Percentiles rank a stretch among this genome's conserved stretches.
These are phyloP conservation scores for Globisporangium ultimum DNA, from an alignment of 352 stramenopile species.

Conservation along the genomic window DNA sequence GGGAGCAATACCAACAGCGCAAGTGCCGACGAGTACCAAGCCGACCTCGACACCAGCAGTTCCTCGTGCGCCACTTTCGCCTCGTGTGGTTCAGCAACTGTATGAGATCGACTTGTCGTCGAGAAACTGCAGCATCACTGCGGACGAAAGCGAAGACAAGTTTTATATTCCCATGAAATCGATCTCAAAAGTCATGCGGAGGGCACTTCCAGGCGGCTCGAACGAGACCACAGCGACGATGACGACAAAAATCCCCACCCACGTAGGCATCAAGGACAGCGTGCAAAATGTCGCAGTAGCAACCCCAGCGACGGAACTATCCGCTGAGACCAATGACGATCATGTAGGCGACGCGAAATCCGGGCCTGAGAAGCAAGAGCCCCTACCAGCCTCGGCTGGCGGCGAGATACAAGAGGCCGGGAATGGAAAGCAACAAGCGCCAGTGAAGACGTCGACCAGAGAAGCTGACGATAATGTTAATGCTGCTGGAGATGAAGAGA, in stretches of 20 bases:
- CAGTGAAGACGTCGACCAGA: background rate
- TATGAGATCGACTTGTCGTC: conserved; percentile 64
- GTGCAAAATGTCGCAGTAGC: conserved; percentile 9
- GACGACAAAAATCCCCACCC: background rate
- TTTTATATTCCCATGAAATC: conserved; percentile 72
- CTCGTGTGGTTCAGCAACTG: conserved; percentile 55
- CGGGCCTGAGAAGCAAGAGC: background rate
- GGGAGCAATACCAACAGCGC: conserved; percentile 13
- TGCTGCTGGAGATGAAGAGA: conserved; percentile 1
- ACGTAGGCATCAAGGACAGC: background rate
- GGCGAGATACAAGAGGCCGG: no score
- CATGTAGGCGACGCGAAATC: background rate
- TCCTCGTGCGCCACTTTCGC: conserved; percentile 35
- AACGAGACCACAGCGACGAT: background rate
- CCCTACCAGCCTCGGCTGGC: no score
- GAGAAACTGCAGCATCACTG: conserved; percentile 29
- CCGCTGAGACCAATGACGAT: no score
- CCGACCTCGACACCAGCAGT: conserved; percentile 14
- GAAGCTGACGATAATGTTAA: background rate
- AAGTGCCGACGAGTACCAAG: conserved; percentile 1
- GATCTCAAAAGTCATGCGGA: conserved; percentile 76
- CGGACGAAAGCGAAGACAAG: conserved; percentile 60
- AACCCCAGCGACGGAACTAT: no score
- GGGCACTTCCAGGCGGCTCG: conserved; percentile 26
- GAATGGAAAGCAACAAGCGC: background rate